Conservation (phyloP, 208 protist genomes). For the Angomonas desouzai region DNA sequence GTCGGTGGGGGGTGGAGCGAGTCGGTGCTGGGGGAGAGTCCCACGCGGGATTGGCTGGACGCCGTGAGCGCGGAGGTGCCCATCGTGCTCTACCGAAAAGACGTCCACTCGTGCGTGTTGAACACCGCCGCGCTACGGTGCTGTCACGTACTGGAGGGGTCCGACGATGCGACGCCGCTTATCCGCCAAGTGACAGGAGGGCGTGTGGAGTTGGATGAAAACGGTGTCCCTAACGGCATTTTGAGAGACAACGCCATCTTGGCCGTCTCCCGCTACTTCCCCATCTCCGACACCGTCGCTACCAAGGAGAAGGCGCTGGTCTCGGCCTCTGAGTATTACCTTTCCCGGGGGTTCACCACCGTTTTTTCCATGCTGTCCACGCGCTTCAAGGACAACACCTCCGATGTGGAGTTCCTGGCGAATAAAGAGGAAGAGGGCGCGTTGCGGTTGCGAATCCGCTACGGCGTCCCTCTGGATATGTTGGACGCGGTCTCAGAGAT, state of each 20-base stretch:
- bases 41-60: slow-evolving; percentile 54
- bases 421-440: slow-evolving; percentile 23
- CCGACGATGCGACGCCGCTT: slow-evolving; percentile 22
- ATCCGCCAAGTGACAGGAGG: slow-evolving; percentile 33
- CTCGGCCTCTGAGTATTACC: slow-evolving; percentile 26
- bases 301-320: slow-evolving; percentile 18
- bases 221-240: slow-evolving; percentile 47
- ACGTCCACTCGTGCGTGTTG: slow-evolving; percentile 49
- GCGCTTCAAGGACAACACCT: slow-evolving; percentile 31
- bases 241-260: slow-evolving; percentile 57
- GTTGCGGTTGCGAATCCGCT: slow-evolving; percentile 40
- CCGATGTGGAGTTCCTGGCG: slow-evolving; percentile 29
- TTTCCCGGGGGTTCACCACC: slow-evolving; percentile 40
- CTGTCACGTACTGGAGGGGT: slow-evolving; percentile 41
- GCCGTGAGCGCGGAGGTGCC: slow-evolving; percentile 31
- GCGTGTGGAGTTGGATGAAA: slow-evolving; percentile 28
- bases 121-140: slow-evolving; percentile 43
- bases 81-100: slow-evolving; percentile 48
- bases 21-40: slow-evolving; percentile 43
- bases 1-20: slow-evolving; percentile 46
- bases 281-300: slow-evolving; percentile 15
- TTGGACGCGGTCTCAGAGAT: slow-evolving; percentile 26
- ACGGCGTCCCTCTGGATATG: slow-evolving; percentile 27
- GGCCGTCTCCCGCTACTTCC: slow-evolving; percentile 22
- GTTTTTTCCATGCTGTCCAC: slow-evolving; percentile 53